Evolutionary conservation across 2,329 filamentous ascomycete genomes (phyloP), one percentile per base, ranked within the genome.

Genomic region (Fusarium sp.): DNA sequence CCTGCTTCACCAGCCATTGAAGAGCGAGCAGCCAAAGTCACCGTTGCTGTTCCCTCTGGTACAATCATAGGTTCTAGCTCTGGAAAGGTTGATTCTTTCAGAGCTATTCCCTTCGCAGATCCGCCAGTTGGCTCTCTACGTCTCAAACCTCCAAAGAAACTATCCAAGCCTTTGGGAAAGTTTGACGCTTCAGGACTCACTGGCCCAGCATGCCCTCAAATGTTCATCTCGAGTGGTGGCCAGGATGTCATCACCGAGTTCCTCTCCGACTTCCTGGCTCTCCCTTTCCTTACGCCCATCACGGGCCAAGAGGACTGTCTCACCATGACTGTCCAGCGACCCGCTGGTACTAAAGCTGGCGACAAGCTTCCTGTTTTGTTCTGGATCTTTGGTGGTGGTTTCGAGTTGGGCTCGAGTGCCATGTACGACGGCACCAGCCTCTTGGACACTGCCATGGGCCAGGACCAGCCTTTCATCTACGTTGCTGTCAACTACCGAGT

Each of bases 401-500:
- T 90, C 60, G 83, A 88, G 76, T 78, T 88, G 8, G 86, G 85
- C 25, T 85, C 78, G 61, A 84, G 78, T 59, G 78, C 76, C 59
- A 85, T 83, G 77, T 90, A 89, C 69, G 86, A 89, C 63, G 86
- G 79, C 6, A 77, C 81, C 6, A 79, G 79, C 43, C 78, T 88
- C 13, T 71, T 90, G 1, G 55, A 75, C 2, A 80, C 82, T 18
- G 86, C 83, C 4, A 75, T 87, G 40, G 63, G 75, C 5, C 78
- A 80, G 55, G 47, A 71, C 1, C 78, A 79, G 79, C 89, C 90
- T 0, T 89, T 95, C 66, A 80, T 97, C 48, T 92, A 90, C 56
- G 92, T 95, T 1, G 87, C 90, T 1, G 88, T 94, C 75, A 94
- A 94, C 80, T 94, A 97, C 79, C 89, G 92, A 3, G 82, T 92